phyloP scores from a whole-genome alignment of 257 asterid species.

The Solanum piurae region DNA sequence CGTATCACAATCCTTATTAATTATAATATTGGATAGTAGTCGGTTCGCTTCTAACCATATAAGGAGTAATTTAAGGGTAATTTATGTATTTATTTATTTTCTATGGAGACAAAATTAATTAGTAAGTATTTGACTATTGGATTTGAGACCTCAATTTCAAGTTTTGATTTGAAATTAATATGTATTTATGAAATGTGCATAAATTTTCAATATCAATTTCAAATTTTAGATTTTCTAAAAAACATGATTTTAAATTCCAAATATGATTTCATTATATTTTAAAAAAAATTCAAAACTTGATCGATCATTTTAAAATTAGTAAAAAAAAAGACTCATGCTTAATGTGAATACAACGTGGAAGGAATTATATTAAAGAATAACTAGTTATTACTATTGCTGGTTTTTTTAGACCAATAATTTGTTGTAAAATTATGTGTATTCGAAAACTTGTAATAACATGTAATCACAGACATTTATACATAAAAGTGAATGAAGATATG shows the following conservation, averaged over 20 bases:
- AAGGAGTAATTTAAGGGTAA: background rate
- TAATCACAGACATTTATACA: too few species aligned
- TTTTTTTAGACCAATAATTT: background rate
- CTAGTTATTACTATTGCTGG: background rate
- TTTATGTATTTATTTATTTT: background rate
- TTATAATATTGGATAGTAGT: background rate
- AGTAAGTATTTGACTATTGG: background rate
- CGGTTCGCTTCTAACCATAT: background rate
- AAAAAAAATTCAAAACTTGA: background rate
- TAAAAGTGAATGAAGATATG: background rate
- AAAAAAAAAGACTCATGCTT: background rate
- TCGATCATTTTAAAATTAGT: background rate
- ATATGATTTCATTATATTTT: background rate
- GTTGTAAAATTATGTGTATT: too few species aligned
- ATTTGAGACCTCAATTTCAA: background rate
- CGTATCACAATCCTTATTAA: background rate
- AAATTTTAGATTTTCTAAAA: rapidly evolving
- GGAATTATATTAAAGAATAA: background rate
- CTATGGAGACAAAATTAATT: background rate
- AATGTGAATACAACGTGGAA: too few species aligned
- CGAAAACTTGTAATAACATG: background rate
- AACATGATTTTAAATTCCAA: background rate
- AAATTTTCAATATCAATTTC: background rate
- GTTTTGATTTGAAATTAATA: background rate
- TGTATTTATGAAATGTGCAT: background rate